Base-by-base conservation (phyloP, 2,329 filamentous ascomycete genomes). In the Helicocarpus griseus region DNA sequence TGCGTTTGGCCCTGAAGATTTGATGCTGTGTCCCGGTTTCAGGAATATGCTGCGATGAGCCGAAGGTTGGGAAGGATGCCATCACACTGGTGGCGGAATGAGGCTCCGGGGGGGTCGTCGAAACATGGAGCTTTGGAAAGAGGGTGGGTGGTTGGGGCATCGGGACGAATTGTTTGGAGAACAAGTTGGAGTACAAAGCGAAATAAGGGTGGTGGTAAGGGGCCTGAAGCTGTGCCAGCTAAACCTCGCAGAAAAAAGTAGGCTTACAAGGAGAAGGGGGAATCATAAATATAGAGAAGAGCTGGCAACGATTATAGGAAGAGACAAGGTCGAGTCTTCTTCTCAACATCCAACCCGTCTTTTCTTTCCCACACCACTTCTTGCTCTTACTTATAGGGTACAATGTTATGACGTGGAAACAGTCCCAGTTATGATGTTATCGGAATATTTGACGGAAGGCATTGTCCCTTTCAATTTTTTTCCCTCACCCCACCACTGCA, bases 1-100 rank as follows among this genome's bases (percentile, higher is more conserved):
- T 72, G 39, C 69, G 64, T 56, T 72, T 72, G 33, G 70, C 68
- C 11, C 69, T 66, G 54, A 70, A 71, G 24, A 71, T 61, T 19
- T 67, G 69, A 43, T 69, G 67, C 43, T 69, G 63, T 9, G 61
- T 60, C 54, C 65, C 69, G 33, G 66, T 63, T 39, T 71, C 67
- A 11, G 54, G 57, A 28, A 60, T 38, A 45, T 58, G 57, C 24
- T 60, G 57, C 22, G 61, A 61, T 51, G 61, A 53, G 33, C 67
- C 63, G 28, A 67, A 53, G 26, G 62, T 62, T 11, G 66, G 60
- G 29, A 67, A 50, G 43, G 67, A 60, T 40, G 63, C 60, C 50
- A 67, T 54, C 14, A 63, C 51, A 47, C 59, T 60, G 55, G 66
- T 60, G 49, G 65, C 63, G 57, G 65, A 65, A 41, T 69, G 58